Evolutionary conservation across 768 basidiomycete species (phyloP), one percentile per base, ranked within the genome.

Genomic region (Kwoniella shandongensis): DNA sequence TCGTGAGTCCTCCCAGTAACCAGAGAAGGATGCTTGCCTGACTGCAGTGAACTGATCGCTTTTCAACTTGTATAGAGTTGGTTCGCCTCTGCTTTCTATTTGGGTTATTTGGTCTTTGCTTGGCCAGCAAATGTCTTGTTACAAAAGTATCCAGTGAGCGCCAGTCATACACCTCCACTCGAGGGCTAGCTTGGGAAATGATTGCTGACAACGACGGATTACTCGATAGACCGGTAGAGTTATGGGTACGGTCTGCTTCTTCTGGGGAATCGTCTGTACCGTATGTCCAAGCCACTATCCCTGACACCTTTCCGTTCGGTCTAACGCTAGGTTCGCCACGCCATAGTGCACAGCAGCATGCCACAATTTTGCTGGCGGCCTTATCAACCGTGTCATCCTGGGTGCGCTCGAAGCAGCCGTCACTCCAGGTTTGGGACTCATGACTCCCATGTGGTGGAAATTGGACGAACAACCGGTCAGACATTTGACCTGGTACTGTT

Each of bases 371-470:
- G 47, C 67, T 1, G 71, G 70, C 4, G 72, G 64, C 1, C 58
- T 76, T 59, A 62, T 61, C 17, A 70, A 69, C 55, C 69, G 75
- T 4, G 59, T 76, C 49, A 44, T 75, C 44, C 63, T 76, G 2
- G 75, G 75, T 11, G 20, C 56, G 5, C 51, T 76, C n/a, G 75
- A 76, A 51, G 54, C 72, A 4, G 69, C 65, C 40, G 71, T 74
- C 11, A 76, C 44, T n/a, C 74, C 76, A n/a, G 73, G 70, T 12
- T 63, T 77, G 12, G 72, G 68, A 12, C 60, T 77, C 13, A 75
- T 76, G 70, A 77, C 76, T 25, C 72, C 52, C 15, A 63, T 75
- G 44, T 77, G 75, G 73, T 77, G 65, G 67, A 72, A 50, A 11
- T 60, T 70, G 29, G 55, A 61, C 18, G 76, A 77, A 50, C 62